phyloP scores from a whole-genome alignment of 2,329 filamentous ascomycete species.

The Ophiostoma triangulosporum region DNA sequence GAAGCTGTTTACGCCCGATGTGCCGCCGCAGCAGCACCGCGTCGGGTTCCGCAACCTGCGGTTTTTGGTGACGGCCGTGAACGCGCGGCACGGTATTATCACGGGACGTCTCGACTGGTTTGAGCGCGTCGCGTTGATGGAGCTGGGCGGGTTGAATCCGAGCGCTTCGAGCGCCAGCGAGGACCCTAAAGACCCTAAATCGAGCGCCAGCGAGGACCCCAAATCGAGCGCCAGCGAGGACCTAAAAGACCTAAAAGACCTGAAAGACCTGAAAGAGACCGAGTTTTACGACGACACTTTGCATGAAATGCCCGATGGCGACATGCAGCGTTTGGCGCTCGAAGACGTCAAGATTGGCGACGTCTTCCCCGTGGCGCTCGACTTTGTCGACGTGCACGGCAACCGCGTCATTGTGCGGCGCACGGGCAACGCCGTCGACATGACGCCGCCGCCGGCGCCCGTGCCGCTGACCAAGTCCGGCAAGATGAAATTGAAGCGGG shows the following conservation, averaged over 20 bases:
- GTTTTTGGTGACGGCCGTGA: constrained; percentile 31
- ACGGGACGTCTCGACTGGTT: constrained; percentile 38
- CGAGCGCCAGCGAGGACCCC: too few species aligned
- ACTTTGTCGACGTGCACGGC: constrained; percentile 37
- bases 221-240: too few species aligned
- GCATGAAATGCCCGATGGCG: background rate
- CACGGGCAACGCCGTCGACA: background rate
- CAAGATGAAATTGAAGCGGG: background rate
- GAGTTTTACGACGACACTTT: background rate
- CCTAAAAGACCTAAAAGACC: too few species aligned
- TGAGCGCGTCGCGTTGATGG: constrained; percentile 29
- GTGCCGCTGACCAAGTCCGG: background rate
- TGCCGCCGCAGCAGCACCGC: background rate
- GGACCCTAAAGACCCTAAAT: too few species aligned
- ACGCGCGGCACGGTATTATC: constrained; percentile 20
- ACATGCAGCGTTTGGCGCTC: constrained; percentile 18
- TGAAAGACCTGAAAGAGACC: background rate
- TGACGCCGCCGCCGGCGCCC: background rate
- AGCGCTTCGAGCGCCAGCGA: too few species aligned
- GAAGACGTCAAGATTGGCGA: constrained; percentile 34
- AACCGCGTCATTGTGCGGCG: constrained; percentile 30
- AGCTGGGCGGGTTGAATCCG: constrained; percentile 24
- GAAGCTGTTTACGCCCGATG: background rate
- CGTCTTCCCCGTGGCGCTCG: constrained; percentile 41
- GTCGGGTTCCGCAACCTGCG: constrained; percentile 31